phyloP scores from a whole-genome alignment of 495 filamentous ascomycete genomes.

The Aspergillus haitiensis region DNA sequence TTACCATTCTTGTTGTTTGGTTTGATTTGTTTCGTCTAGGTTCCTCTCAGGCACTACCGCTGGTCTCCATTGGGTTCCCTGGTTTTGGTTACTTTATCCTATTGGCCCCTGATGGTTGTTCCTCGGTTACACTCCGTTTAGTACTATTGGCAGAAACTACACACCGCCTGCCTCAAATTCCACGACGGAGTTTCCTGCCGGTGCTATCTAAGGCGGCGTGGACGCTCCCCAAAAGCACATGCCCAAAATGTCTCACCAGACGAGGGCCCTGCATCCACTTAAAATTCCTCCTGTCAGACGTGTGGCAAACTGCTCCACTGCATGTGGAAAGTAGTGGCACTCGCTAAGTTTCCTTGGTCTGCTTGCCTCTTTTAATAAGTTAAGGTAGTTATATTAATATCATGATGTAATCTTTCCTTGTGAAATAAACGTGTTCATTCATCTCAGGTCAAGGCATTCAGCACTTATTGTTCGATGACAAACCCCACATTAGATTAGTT shows the following conservation, averaged over 20 bases:
- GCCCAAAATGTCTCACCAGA: slow-evolving; percentile 5
- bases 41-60: not conserved
- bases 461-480: too few relatives aligned
- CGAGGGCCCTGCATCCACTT: not conserved
- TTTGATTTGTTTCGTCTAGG: not conserved
- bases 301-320: slow-evolving; percentile 3
- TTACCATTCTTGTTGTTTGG: not conserved
- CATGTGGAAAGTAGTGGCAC: not conserved
- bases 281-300: not conserved
- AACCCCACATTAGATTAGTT: too few relatives aligned
- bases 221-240: too few relatives aligned
- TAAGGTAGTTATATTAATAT: not conserved
- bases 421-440: too few relatives aligned
- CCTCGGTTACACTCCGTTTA: not conserved
- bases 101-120: not conserved
- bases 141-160: not conserved
- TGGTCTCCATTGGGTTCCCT: slow-evolving; percentile 2
- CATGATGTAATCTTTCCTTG: too few relatives aligned
- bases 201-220: too few relatives aligned
- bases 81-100: not conserved
- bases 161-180: not conserved
- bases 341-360: not conserved
- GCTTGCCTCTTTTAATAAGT: not conserved
- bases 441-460: too few relatives aligned
- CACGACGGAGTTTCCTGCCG: too few relatives aligned